Base-by-base conservation (phyloP, 2,329 filamentous ascomycete genomes). In the Keithomyces neogunnii region DNA sequence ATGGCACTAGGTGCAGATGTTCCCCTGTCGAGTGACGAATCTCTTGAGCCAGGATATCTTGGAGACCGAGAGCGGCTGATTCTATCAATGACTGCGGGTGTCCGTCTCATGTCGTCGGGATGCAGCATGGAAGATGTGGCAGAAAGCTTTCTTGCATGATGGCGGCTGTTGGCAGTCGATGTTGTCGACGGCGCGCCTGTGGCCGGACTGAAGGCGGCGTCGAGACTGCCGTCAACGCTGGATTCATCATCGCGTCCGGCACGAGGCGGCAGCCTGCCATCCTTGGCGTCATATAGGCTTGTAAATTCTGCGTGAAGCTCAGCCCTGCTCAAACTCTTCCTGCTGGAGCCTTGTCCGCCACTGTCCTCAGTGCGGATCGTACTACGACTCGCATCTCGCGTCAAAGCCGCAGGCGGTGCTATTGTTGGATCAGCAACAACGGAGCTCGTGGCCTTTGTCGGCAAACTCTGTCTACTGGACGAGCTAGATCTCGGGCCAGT, bases 1-100 rank as follows among this genome's bases (percentile, higher is more conserved):
- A 82, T 70, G 4, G 76, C 73, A 55, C 73, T 84, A 5, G 79
- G 69, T 63, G 81, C 79, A 13, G 78, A 74, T 11, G 73, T 77
- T 47, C 77, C 75, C 29, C 75, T 74, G 45, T 83, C 81, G 49
- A 78, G 66, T 1, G 81, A 84, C 1, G 81, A 83, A 5, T 79
- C 78, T 53, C 79, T 72, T 10, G 82, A 84, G 11, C 69, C 72
- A 6, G 66, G 66, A 31, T 65, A 66, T 5, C 64, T 69, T 2
- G 73, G 69, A 29, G 69, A 69, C 32, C 69, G 69, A 7, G 75
- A 70, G 7, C 69, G 70, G 54, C 70, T 76, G 45, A 81, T 78
- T n/a, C 75, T 75, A 57, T 79, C 73, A 51, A 81, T 80, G 4
- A 81, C 73, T 2, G 73, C 71, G 1, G 81, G 70, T 54, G 72